Evolutionary conservation across 768 basidiomycete species (phyloP), one percentile per base, ranked within the genome.

Genomic region (Mycena crocata): DNA sequence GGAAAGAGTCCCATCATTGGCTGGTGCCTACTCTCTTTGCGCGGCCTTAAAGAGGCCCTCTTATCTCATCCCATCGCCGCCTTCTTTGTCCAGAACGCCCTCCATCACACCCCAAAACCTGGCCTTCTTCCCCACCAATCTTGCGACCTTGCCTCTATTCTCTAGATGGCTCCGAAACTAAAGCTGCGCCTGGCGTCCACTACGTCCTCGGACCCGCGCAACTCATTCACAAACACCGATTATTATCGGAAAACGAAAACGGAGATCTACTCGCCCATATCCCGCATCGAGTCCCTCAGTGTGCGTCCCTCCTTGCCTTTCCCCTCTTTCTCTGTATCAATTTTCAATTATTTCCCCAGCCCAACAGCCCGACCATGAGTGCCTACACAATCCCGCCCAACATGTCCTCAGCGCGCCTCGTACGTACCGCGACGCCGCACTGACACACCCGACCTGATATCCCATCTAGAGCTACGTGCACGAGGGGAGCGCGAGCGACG

Each of bases 201-300:
- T 12, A 4, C 15, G 24, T 28, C 56, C 14, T 6, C 57, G 46
- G 46, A 54, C 10, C 55, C 60, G 32, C 61, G 67, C 26, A 68
- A 68, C 24, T 68, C 67, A 13, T 68, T 68, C 50, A 58, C 67
- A 1, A 23, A 19, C 5, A 63, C 67, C 3, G 67, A 68, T 24
- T 68, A 68, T 26, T 68, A 68, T 35, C 67, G 67, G 32, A 24
- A 40, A 12, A 68, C 67, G 30, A 49, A 57, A 12, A 42, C 58
- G 14, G 67, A 68, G 44, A 54, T 48, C 23, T 51, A 63, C 35
- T 68, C 67, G 23, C 67, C 67, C 13, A 31, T 68, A 21, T 59
- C 67, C 26, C 50, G 55, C 48, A 21, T n/a, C 9, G 34, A 62
- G 8, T 55, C 57, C 9, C 35, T 52, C 15, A 52, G 49, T 19